Base-by-base conservation (phyloP, 1,139 yeast species). In the Sugiyamaella novakii region DNA sequence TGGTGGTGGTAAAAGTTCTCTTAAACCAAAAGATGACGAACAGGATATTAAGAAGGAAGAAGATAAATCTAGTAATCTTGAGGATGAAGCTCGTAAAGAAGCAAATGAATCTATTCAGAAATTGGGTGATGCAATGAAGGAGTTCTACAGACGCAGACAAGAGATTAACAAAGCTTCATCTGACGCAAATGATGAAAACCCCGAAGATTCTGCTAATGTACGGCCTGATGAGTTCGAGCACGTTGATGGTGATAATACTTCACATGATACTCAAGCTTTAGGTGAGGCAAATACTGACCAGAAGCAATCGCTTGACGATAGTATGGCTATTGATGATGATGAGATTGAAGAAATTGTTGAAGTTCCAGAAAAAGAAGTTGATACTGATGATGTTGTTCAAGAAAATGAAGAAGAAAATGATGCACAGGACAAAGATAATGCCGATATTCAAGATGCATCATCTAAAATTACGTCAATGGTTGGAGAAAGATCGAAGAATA, bases 201-300 rank as follows among this genome's bases (percentile, higher is more conserved):
- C 67, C 45, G 78, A 76, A 38, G 80, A 81, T 36, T 70, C 74
- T 36, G 69, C 75, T 12, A 83, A 79, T 54, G 83, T 80, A 57
- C 77, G 81, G 44, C 89, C 94, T 0, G 96, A 89, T 62, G 96
- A 89, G 59, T 87, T 91, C 66, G 95, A 91, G 66, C 98, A 92
- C 64, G 77, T 88, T 49, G 92, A 87, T 41, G 96, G 95, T 37
- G 70, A 65, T 8, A 89, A 85, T 42, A 82, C 82, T 57, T 81
- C 84, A 38, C 69, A 67, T 34, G 92, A 87, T 50, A 86, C 96
- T 0, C 98, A 94, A 67, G 98, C 98, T 0, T 71, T 92, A 50
- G 98, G 98, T 19, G 83, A 94, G 39, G 96, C 96, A 5, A 80
- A 82, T 50, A 79, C 83, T 59, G 96, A 89, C 44, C 89, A 87